A percentile compares a stretch with the other conserved stretches of the same genome.
phyloP scores from a whole-genome alignment of 805 yeast genomes.

The Candida hungchunana region DNA sequence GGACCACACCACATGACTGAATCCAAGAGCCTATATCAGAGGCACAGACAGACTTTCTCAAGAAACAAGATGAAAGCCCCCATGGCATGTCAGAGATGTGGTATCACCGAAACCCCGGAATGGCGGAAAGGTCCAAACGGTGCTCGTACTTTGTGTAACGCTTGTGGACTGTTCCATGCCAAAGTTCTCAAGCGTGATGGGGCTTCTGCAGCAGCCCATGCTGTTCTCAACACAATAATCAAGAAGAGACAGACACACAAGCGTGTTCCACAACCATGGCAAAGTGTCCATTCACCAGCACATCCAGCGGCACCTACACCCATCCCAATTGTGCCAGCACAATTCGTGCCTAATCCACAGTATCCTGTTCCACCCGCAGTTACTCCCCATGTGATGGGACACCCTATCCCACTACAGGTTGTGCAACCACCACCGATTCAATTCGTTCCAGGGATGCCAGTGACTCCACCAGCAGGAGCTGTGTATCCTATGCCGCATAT shows the following conservation, averaged over 20 bases:
- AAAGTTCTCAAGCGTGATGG: slow-evolving; percentile 51
- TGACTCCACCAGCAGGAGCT: too few relatives aligned
- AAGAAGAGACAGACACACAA: slow-evolving; percentile 4
- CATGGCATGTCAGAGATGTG: slow-evolving; percentile 42
- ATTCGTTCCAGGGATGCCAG: too few relatives aligned
- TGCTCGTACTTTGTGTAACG: slow-evolving; percentile 71
- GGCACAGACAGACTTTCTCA: too few relatives aligned
- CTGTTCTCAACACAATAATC: slow-evolving; percentile 13
- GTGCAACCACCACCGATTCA: too few relatives aligned
- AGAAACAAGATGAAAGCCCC: slow-evolving; percentile 5
- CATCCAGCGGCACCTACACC: slow-evolving; percentile 1
- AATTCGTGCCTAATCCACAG: too few relatives aligned
- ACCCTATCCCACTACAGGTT: too few relatives aligned
- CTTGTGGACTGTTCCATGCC: slow-evolving; percentile 75
- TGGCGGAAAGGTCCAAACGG: slow-evolving; percentile 85
- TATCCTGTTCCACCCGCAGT: too few relatives aligned
- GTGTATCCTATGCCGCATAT: too few relatives aligned
- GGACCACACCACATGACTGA: too few relatives aligned
- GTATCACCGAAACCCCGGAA: slow-evolving; percentile 64
- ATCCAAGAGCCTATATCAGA: too few relatives aligned
- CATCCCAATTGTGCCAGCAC: too few relatives aligned
- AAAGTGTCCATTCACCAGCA: background rate
- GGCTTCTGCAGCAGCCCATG: slow-evolving; percentile 26
- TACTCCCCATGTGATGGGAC: too few relatives aligned
- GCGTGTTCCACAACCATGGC: background rate